Evolutionary conservation across 2,329 filamentous ascomycete genomes (phyloP), one percentile per base, ranked within the genome.

Genomic region (Curvularia spicifera): DNA sequence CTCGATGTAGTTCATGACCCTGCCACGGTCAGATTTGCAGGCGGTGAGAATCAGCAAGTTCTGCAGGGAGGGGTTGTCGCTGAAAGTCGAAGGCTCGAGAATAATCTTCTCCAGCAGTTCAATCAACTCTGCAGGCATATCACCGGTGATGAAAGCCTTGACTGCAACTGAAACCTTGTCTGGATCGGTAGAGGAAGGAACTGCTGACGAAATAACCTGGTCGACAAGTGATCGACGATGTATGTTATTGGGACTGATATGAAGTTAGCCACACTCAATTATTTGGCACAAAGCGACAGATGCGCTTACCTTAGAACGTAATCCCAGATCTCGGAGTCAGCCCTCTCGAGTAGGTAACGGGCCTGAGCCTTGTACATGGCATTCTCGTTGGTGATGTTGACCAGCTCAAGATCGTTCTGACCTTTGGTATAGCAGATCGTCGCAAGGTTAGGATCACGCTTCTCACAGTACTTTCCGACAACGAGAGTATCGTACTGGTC

Each of bases 281-380:
- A 5, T 28, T 28, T 31, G 20, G 29, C n/a, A 15, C 5, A 18
- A 45, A 35, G 24, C 13, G n/a, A 18, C 31, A 39, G 24, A 46
- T 18, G 18, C 10, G n/a, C 47, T 39, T 52, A 52, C 50, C 50
- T 97, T 33, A 99, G 85, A 13, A 98, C 95, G 74, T 97, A 99
- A 51, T 85, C 84, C 96, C 96, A 99, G 47, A 99, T 87, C 77
- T 99, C 95, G 2, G 83, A 78, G 72, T 99, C 95, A 37, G 91
- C 90, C 66, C 95, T 89, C 71, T 97, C 93, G 51, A 99, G 83
- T 24, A 99, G 85, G 78, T 99, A 99, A 37, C 95, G 90, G 57
- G 93, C 94, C 79, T 99, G 95, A n/a, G 91, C 91, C 71, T 93
- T 90, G 85, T 97, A 99, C 95, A 99, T 99, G n/a, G 91, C 89